Percentiles rank a stretch among this genome's conserved stretches.
Conservation (phyloP, 2,329 filamentous ascomycete species). For the Epichloe hybrida region DNA sequence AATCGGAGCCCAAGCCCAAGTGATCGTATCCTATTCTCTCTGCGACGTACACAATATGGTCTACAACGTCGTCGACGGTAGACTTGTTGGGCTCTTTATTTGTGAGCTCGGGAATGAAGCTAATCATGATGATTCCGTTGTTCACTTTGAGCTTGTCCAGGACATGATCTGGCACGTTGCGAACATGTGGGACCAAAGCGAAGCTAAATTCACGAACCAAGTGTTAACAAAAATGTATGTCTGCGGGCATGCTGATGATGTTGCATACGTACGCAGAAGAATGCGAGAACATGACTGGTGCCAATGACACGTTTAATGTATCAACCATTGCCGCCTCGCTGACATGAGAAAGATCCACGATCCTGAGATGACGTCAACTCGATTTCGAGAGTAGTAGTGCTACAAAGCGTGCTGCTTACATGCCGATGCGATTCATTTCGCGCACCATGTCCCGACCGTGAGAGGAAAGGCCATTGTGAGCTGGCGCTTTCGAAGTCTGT, state of each 20-base stretch:
- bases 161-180: slow-evolving; percentile 74
- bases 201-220: slow-evolving; percentile 33
- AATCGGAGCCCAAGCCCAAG: slow-evolving; percentile 74
- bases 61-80: slow-evolving; percentile 59
- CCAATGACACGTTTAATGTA: slow-evolving; percentile 23
- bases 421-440: slow-evolving; percentile 67
- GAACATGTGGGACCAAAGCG: slow-evolving; percentile 58
- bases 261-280: slow-evolving; percentile 6
- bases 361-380: slow-evolving; percentile 11
- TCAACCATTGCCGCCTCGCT: slow-evolving; percentile 1
- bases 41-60: slow-evolving; percentile 67
- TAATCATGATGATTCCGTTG: slow-evolving; percentile 70
- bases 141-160: slow-evolving; percentile 57
- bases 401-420: neutral
- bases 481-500: slow-evolving; percentile 39
- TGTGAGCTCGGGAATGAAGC: slow-evolving; percentile 67
- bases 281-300: slow-evolving; percentile 74
- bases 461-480: slow-evolving; percentile 48
- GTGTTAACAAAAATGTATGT: neutral
- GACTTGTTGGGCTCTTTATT: slow-evolving; percentile 42
- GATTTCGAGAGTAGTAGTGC: neutral
- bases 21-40: slow-evolving; percentile 66
- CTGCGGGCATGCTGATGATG: neutral
- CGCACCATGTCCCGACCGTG: slow-evolving; percentile 54
- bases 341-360: slow-evolving; percentile 63